Conservation (phyloP, 78 protist genomes). For the Dictyostelium brefeldianum region DNA sequence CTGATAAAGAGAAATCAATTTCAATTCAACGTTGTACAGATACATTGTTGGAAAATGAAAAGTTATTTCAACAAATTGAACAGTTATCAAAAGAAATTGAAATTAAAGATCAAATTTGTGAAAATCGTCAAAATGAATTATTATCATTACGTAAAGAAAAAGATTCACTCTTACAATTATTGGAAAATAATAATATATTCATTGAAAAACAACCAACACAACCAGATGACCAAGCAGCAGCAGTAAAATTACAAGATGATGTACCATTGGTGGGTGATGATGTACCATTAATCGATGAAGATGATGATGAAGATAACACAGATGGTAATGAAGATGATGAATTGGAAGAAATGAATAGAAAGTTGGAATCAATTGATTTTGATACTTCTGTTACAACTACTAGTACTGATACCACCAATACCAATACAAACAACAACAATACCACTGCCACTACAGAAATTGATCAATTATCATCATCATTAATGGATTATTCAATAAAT, state of each 20-base stretch:
- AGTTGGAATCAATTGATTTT: not conserved
- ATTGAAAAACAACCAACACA: not conserved
- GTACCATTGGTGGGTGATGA: not conserved
- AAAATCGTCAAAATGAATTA: constrained; percentile 48
- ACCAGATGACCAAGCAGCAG: not conserved
- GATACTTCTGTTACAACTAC: not conserved
- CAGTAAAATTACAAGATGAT: not conserved
- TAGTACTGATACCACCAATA: not conserved
- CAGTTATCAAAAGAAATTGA: constrained; percentile 13
- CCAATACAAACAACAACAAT: not conserved
- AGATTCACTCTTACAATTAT: constrained; percentile 22
- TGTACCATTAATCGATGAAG: not conserved
- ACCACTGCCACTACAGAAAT: too few species aligned
- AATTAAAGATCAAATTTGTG: constrained; percentile 65
- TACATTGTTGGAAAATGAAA: constrained; percentile 7
- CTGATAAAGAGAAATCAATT: constrained; percentile 23
- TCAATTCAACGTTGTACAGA: constrained; percentile 38
- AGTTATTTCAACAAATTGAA: constrained; percentile 44
- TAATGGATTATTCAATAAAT: constrained; percentile 48
- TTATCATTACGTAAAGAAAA: constrained; percentile 50
- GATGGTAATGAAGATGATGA: not conserved
- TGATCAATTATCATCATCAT: not conserved
- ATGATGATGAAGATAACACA: not conserved
- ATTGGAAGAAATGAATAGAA: constrained; percentile 7
- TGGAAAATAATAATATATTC: constrained; percentile 40